These are phyloP conservation scores for Senna siamea DNA, from an alignment of 306 rosid genomes.

Conservation along the genomic window DNA sequence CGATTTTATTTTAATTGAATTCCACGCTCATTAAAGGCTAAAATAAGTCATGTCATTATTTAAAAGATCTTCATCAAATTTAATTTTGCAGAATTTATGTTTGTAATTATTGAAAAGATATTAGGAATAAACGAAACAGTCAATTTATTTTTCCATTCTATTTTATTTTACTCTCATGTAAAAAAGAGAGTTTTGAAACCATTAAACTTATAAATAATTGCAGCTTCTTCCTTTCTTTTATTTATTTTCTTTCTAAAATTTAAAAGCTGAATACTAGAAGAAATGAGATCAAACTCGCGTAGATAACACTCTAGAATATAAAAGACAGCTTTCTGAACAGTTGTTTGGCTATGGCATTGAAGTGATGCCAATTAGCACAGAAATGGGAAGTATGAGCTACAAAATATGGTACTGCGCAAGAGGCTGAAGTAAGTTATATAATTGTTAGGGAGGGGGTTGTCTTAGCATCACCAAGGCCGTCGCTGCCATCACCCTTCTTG, in stretches of 20 bases:
- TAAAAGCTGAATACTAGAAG: neutral
- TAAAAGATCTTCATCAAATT: neutral
- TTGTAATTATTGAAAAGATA: neutral
- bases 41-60: too few species aligned
- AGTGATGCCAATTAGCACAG: neutral
- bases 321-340: neutral
- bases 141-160: neutral
- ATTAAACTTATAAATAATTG: neutral
- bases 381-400: too few species aligned
- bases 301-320: neutral
- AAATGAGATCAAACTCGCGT: neutral
- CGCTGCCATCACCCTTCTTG: slow-evolving; percentile 97
- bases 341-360: slow-evolving; percentile 24
- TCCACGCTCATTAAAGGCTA: too few species aligned
- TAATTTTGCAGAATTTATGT: neutral
- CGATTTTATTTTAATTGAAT: too few species aligned
- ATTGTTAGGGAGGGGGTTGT: neutral
- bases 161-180: neutral
- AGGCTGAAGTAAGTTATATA: slow-evolving; percentile 1
- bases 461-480: slow-evolving; percentile 97
- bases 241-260: too few species aligned
- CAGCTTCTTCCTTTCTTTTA: too few species aligned
- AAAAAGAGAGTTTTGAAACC: neutral
- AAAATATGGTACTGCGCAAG: too few species aligned
- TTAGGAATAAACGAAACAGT: neutral